These are phyloP conservation scores for Cyberlindnera misumaiensis DNA, from an alignment of 805 yeast species.

Conservation along the genomic window DNA sequence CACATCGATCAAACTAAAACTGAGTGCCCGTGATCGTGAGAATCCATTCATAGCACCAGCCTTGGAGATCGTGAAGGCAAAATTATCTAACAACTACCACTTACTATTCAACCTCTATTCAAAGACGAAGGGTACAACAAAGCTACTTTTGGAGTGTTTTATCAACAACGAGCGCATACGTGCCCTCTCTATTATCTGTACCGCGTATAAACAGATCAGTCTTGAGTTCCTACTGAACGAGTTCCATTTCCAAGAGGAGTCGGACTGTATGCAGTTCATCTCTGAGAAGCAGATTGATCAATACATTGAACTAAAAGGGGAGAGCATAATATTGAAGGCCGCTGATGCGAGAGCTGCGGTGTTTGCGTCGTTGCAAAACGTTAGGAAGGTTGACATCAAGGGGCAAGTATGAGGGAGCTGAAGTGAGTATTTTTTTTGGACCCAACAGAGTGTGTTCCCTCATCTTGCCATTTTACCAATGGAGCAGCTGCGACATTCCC, in stretches of 20 bases:
- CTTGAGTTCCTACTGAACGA: slow-evolving; percentile 31
- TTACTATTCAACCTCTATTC: slow-evolving; percentile 39
- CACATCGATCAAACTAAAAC: slow-evolving; percentile 36
- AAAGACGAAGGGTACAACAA: slow-evolving; percentile 35
- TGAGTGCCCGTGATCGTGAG: slow-evolving; percentile 24
- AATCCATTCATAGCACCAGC: slow-evolving; percentile 18
- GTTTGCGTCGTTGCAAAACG: slow-evolving; percentile 29
- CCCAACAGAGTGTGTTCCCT: no score
- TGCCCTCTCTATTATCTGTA: slow-evolving; percentile 49
- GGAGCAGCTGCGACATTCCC: no score
- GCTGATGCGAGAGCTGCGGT: slow-evolving; percentile 30
- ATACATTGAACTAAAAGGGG: slow-evolving; percentile 27
- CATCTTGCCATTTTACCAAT: no score
- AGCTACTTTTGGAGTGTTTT: slow-evolving; percentile 45
- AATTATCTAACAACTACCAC: slow-evolving; percentile 42
- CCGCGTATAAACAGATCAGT: slow-evolving; percentile 45
- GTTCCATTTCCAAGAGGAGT: slow-evolving; percentile 33
- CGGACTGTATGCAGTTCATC: slow-evolving; percentile 39
- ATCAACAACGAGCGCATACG: slow-evolving; percentile 50
- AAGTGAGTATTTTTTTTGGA: background rate
- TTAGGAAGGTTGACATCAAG: slow-evolving; percentile 73
- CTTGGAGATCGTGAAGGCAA: slow-evolving; percentile 26
- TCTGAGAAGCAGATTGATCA: slow-evolving; percentile 30
- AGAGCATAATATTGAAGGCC: slow-evolving; percentile 28
- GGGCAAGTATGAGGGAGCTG: slow-evolving; percentile 55